Conservation (phyloP, 805 yeast genomes). For the Candida ulmi region DNA sequence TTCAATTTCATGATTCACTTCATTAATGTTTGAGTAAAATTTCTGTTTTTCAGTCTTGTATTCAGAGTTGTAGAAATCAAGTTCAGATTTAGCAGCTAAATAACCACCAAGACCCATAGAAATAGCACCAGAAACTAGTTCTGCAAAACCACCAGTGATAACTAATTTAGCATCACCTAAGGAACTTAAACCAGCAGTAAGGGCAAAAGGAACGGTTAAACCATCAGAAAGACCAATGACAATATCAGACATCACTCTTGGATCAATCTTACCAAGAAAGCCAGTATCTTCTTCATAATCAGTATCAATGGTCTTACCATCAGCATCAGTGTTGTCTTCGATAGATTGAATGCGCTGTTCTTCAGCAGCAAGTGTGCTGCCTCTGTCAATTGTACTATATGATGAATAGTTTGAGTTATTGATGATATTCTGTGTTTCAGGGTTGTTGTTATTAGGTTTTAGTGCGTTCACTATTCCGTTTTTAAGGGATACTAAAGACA, state of each 20-base stretch:
- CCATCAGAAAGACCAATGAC: slow-evolving; percentile 96
- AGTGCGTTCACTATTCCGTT: slow-evolving; percentile 18
- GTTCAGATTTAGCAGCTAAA: slow-evolving; percentile 88
- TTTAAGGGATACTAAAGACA: slow-evolving; percentile 23
- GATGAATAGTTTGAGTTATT: slow-evolving; percentile 7
- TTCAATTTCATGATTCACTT: slow-evolving; percentile 70
- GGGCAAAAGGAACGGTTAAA: slow-evolving; percentile 95
- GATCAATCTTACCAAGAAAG: slow-evolving; percentile 59
- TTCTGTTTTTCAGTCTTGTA: slow-evolving; percentile 65
- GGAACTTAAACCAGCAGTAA: slow-evolving; percentile 92
- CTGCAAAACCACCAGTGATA: slow-evolving; percentile 97
- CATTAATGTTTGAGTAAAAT: slow-evolving; percentile 59
- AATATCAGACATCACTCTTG: slow-evolving; percentile 89
- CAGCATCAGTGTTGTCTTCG: background rate
- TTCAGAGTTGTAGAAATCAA: slow-evolving; percentile 66
- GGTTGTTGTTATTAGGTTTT: slow-evolving; percentile 1
- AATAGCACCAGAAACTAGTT: slow-evolving; percentile 92
- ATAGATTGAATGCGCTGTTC: slow-evolving; percentile 4
- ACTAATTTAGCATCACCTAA: slow-evolving; percentile 87
- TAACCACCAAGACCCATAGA: slow-evolving; percentile 98
- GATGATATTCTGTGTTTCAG: slow-evolving; percentile 5
- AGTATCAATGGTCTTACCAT: slow-evolving; percentile 3
- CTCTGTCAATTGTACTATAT: slow-evolving; percentile 15
- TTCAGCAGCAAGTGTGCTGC: slow-evolving; percentile 7
- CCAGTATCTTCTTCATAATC: slow-evolving; percentile 9